Base-by-base conservation (phyloP, 805 yeast genomes). In the Wickerhamiella kurtzmanii region DNA sequence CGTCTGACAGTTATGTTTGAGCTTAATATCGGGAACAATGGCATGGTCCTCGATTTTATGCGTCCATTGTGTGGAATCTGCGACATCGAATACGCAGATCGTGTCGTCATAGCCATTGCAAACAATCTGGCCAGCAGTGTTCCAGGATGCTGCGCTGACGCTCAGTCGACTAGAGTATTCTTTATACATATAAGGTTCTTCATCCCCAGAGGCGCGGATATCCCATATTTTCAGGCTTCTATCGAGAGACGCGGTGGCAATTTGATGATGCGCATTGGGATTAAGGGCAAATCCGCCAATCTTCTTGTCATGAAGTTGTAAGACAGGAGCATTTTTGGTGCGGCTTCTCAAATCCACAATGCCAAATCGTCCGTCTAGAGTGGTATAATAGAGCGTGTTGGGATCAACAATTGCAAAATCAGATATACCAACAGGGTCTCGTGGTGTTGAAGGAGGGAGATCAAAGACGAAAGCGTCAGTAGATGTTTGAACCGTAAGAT, bases 41-140 rank as follows among this genome's bases (percentile, higher is more conserved):
- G 72, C 73, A 5, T 44, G 49, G 2, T 46, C 49, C 19, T 47
- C 50, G 4, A 48, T 48, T 8, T 46, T 47, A 16, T 53, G 50
- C 5, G 50, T 37, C 39, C 46, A 46, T 21, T 44, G 15, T 11
- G 53, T 53, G 17, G 56, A 61, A 1, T 68, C 70, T 36, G 36
- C 22, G 25, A 79, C 69, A 53, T 78, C 76, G 62, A 88, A 86
- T 3, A 89, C 63, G 52, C 81, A 73, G 35, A 89, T 74, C 0
- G 85, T 78, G 58, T 88, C 89, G 59, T 84, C 97, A 58, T 89
- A 89, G 0, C 97, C 96, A 61, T 92, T 89, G 62, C 94, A 83
- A 0, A 92, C 95, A 43, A 89, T 68, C 37, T 77, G 74, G 39
- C 72, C 68, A 47, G 74, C 76, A 13, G 68, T 59, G 58, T 79